phyloP scores from a whole-genome alignment of 140 eudicot species.

The Flaveria floridana region DNA sequence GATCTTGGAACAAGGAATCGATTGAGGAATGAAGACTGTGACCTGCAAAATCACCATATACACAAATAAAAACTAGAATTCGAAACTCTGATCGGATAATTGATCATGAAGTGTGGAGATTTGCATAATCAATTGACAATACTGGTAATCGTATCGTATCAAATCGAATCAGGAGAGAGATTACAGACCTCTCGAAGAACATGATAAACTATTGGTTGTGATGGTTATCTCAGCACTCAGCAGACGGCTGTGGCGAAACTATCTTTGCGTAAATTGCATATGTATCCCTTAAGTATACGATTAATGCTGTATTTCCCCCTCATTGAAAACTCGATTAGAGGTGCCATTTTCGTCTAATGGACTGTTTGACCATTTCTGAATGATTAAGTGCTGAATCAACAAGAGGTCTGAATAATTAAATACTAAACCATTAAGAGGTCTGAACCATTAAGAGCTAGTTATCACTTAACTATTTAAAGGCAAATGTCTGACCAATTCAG shows the following conservation, averaged over 20 bases:
- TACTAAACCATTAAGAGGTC: no score
- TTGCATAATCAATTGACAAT: conserved; percentile 2
- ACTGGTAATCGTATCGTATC: conserved; percentile 6
- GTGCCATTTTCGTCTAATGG: no score
- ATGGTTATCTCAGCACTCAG: conserved; percentile 36
- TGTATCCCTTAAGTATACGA: conserved; percentile 9
- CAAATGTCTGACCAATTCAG: no score
- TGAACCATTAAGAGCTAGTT: no score
- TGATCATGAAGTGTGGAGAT: not conserved
- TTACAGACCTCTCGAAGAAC: conserved; percentile 21
- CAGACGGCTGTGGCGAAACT: conserved; percentile 25
- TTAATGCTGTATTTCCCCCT: not conserved
- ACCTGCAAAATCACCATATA: conserved; percentile 25
- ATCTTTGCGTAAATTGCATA: not conserved
- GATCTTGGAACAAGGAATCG: conserved; percentile 20
- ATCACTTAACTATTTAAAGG: no score
- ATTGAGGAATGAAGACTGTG: conserved; percentile 2
- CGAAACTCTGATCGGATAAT: not conserved
- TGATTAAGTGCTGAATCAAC: no score
- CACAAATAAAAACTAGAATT: not conserved
- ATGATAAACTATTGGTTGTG: conserved; percentile 24
- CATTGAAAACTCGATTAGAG: not conserved
- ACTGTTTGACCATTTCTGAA: no score
- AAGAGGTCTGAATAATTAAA: no score
- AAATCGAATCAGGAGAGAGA: conserved; percentile 20